Evolutionary conservation across 179 eudicot genomes (phyloP).

Genomic region (Drosera spatulata): DNA sequence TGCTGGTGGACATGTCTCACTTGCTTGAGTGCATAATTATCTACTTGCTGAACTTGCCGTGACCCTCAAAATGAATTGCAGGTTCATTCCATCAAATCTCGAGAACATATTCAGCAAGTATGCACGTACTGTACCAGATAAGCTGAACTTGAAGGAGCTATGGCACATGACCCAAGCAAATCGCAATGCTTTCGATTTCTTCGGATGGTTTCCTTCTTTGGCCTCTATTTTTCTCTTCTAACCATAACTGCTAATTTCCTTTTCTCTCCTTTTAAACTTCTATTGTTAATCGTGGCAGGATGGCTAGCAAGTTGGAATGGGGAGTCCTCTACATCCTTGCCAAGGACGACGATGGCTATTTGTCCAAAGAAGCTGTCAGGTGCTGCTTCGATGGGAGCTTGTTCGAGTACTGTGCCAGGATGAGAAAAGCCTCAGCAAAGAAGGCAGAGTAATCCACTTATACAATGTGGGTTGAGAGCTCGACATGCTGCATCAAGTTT

Average conservation of each 20-base stretch:
- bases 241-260: neutral
- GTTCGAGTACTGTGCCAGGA: constrained; percentile 49
- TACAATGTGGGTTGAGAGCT: too few relatives aligned
- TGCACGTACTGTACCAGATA: constrained; percentile 38
- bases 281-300: constrained; percentile 13
- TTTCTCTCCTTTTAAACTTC: neutral
- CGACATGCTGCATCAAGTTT: too few relatives aligned
- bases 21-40: too few relatives aligned
- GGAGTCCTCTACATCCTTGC: constrained; percentile 44
- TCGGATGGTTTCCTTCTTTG: constrained; percentile 45
- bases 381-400: constrained; percentile 72
- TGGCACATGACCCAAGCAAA: constrained; percentile 59
- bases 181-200: constrained; percentile 39
- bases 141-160: constrained; percentile 38
- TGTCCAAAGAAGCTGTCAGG: constrained; percentile 57
- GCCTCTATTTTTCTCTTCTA: neutral
- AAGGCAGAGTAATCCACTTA: constrained; percentile 15
- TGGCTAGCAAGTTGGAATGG: constrained; percentile 53
- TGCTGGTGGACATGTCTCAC: too few relatives aligned
- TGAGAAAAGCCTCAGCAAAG: constrained; percentile 24
- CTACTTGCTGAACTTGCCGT: too few relatives aligned
- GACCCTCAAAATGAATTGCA: constrained; percentile 8
- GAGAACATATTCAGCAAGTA: constrained; percentile 73
- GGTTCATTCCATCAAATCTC: constrained; percentile 45
- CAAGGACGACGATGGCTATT: constrained; percentile 44